phyloP scores from a whole-genome alignment of 306 rosid genomes.

The Gillenia trifoliata region DNA sequence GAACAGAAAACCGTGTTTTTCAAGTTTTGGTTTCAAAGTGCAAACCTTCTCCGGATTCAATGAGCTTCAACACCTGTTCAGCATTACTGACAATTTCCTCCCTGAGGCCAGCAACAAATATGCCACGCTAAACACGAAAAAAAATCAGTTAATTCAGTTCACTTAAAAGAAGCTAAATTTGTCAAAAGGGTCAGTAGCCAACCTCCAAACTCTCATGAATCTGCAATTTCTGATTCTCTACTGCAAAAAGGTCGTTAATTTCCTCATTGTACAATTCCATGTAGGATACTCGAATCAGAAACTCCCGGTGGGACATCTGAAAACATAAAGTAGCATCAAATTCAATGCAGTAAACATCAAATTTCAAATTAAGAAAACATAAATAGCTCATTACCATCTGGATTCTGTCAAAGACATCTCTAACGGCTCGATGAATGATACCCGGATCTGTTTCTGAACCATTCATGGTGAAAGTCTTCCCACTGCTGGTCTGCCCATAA shows the following conservation, averaged over 20 bases:
- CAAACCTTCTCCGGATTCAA: slow-evolving; percentile 84
- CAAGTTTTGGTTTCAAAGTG: slow-evolving; percentile 11
- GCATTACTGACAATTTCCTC: slow-evolving; percentile 83
- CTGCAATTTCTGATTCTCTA: slow-evolving; percentile 85
- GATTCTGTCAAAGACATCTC: slow-evolving; percentile 71
- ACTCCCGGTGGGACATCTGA: slow-evolving; percentile 76
- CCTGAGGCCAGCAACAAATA: slow-evolving; percentile 85
- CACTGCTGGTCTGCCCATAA: slow-evolving; percentile 98
- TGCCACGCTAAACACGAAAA: slow-evolving; percentile 57
- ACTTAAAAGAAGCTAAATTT: neutral
- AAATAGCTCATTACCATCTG: slow-evolving; percentile 41
- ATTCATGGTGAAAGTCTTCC: slow-evolving; percentile 97
- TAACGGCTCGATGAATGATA: slow-evolving; percentile 69
- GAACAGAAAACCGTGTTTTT: slow-evolving; percentile 1
- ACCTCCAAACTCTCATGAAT: slow-evolving; percentile 98
- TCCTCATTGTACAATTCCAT: slow-evolving; percentile 98
- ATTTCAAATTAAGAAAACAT: neutral
- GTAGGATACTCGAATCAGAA: slow-evolving; percentile 82
- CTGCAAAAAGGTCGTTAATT: slow-evolving; percentile 77
- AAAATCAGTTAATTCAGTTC: slow-evolving; percentile 20
- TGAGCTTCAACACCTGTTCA: slow-evolving; percentile 74
- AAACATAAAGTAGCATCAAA: slow-evolving; percentile 8
- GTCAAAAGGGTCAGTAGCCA: slow-evolving; percentile 13
- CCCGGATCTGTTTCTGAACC: slow-evolving; percentile 82
- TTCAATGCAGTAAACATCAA: slow-evolving; percentile 12